Conservation (phyloP, 2,329 filamentous ascomycete species). For the Phyllosticta paracitricarpa region DNA sequence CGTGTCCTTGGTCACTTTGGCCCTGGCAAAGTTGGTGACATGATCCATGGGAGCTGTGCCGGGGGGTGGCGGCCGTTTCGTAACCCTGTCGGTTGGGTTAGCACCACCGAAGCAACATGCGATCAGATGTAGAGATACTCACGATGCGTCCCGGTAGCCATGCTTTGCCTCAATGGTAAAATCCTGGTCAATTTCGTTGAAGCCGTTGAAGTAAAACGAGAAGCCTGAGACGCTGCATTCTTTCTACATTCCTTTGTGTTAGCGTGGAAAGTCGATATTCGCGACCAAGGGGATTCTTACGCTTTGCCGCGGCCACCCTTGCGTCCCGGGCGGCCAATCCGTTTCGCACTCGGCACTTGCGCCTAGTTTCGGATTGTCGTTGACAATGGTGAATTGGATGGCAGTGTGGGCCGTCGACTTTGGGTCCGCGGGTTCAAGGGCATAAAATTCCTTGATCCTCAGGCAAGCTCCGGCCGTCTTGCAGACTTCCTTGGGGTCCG, state of each 20-base stretch:
- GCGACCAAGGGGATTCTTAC: background rate
- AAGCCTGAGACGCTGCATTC: background rate
- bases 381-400: background rate
- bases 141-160: background rate
- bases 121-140: background rate
- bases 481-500: background rate
- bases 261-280: background rate
- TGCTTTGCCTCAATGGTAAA: constrained; percentile 2
- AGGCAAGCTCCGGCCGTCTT: background rate
- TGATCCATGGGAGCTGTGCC: background rate
- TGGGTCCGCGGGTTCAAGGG: background rate
- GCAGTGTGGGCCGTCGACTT: background rate
- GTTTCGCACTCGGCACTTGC: background rate
- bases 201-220: constrained; percentile 1
- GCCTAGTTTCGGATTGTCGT: background rate
- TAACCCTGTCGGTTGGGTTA: background rate
- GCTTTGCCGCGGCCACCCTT: background rate
- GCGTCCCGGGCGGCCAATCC: background rate
- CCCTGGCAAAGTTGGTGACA: background rate
- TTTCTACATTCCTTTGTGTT: constrained; percentile 2
- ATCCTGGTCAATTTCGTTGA: background rate
- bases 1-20: background rate
- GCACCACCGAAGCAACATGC: background rate
- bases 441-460: background rate
- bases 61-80: background rate